Percentiles rank a stretch among this genome's conserved stretches.
phyloP scores from a whole-genome alignment of 2,329 filamentous ascomycete species.

The Alternaria brassicicola region DNA sequence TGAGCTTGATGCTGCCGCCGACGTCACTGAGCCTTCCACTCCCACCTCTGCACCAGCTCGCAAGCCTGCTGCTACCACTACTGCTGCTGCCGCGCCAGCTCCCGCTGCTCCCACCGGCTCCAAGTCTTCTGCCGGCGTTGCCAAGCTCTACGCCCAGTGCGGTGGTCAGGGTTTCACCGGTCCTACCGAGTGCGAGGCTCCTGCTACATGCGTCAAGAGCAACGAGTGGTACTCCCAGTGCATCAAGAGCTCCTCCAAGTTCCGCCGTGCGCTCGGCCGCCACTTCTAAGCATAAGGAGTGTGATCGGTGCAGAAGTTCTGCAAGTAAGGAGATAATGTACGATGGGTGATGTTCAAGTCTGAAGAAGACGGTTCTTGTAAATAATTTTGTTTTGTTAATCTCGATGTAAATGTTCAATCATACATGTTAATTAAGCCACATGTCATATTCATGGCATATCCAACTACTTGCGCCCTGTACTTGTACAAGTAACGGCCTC shows the following conservation, averaged over 20 bases:
- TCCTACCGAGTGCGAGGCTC: constrained; percentile 44
- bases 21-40: not conserved
- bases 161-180: constrained; percentile 51
- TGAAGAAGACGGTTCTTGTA: not conserved
- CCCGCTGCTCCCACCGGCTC: not conserved
- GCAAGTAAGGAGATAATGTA: fast-evolving
- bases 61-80: not conserved
- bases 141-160: constrained; percentile 44
- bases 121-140: constrained; percentile 2
- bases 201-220: constrained; percentile 42
- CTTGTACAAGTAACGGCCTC: fast-evolving
- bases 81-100: not conserved
- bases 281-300: not conserved
- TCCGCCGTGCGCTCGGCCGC: constrained; percentile 8
- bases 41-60: not conserved
- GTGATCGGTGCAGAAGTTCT: fast-evolving
- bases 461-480: not conserved
- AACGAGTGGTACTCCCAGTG: constrained; percentile 55
- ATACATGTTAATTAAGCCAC: not conserved
- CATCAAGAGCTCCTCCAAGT: constrained; percentile 18
- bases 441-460: not conserved
- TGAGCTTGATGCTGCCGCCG: not conserved
- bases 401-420: not conserved
- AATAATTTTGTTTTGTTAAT: not conserved
- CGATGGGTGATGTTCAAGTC: not conserved